Evolutionary conservation across 2,329 filamentous ascomycete species (phyloP).

Genomic region (Teratosphaeria viscida): DNA sequence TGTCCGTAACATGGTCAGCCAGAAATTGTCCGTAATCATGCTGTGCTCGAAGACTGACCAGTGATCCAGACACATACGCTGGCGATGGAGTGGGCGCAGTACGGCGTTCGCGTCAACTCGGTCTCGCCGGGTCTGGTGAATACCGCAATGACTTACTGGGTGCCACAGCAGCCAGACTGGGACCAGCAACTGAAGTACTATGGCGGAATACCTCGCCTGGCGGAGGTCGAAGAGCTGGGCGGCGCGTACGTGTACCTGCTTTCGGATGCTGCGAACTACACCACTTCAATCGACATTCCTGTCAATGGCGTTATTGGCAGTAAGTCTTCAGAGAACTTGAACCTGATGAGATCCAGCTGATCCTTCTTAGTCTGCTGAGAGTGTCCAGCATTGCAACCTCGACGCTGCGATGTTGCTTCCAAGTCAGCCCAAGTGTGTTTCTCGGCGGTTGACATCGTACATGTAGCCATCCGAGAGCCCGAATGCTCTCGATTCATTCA

Average conservation of each 20-base stretch:
- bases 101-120: conserved; percentile 29
- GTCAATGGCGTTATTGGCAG: conserved; percentile 24
- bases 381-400: background rate
- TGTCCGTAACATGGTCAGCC: conserved; percentile 10
- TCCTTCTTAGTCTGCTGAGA: background rate
- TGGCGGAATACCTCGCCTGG: conserved; percentile 46
- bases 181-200: conserved; percentile 49
- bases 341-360: background rate
- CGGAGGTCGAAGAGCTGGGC: conserved; percentile 43
- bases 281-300: conserved; percentile 42
- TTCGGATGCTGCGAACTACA: conserved; percentile 43
- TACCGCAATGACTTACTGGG: conserved; percentile 34
- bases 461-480: too few relatives aligned
- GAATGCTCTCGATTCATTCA: too few relatives aligned
- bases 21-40: background rate
- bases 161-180: conserved; percentile 45
- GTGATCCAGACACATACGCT: conserved; percentile 27
- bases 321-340: conserved; percentile 4
- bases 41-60: conserved; percentile 19
- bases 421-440: too few relatives aligned
- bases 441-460: too few relatives aligned
- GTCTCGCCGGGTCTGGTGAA: conserved; percentile 28
- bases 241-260: conserved; percentile 49
- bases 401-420: too few relatives aligned
- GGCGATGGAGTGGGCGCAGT: conserved; percentile 31